Base-by-base conservation (phyloP, 163 green algal genomes). In the Scenedesmus sp. region DNA sequence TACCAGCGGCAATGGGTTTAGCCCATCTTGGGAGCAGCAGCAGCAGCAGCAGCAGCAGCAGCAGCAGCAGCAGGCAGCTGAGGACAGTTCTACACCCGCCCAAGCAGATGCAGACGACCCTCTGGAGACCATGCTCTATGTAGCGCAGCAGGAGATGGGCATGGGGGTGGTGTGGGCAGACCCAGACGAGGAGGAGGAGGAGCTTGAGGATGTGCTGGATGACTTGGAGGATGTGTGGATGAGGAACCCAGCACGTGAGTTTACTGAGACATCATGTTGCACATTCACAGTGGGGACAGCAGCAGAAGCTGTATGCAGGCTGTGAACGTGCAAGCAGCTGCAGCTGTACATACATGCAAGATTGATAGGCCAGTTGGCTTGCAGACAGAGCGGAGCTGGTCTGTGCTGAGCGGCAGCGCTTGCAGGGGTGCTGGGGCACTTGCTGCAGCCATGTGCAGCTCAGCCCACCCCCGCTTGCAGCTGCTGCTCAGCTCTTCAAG, bases 161-260 rank as follows among this genome's bases (percentile, higher is more conserved):
- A 85, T 91, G 87, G n/a, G 62, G 8, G 73, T 91, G 3, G 46
- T 73, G 23, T 85, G 54, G 55, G 56, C 73, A 56, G 87, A 84
- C 20, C 84, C 60, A 59, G 56, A 67, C n/a, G 74, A 81, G 20
- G 87, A 82, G 0, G 74, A 76, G 0, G 73, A 86, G 15, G 73
- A 86, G 13, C 83, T 88, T n/a, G 83, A 70, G 6, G 83, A 88
- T 55, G 57, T 88, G n/a, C 16, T 87, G 76, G 87, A 91, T 13
- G 87, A 91, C 7, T 54, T 91, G 46, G 87, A 91, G 52, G 87
- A 91, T 77, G 56, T 62, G 1, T 91, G 87, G 87, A 91, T 91
- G 87, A 74, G 87, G n/a, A 87, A 86, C 34, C 87, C 87, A 55
- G 67, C 76, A 62, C 56, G 87, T 91, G 56, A 91, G 87, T 0